A percentile compares a stretch with the other conserved stretches of the same genome.
Conservation (phyloP, 192 early-diverging fungal species). For the Funneliformis geosporum region DNA sequence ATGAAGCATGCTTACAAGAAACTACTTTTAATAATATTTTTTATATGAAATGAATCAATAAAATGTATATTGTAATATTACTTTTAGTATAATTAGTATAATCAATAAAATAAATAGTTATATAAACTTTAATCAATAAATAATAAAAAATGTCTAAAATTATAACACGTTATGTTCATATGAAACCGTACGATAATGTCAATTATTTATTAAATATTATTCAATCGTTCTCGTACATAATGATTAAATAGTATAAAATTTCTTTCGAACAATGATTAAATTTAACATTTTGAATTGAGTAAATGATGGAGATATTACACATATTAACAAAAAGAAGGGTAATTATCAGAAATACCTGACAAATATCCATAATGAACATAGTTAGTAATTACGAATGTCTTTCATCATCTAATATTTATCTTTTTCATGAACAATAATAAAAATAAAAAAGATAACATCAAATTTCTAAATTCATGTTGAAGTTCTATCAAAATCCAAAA, state of each 20-base stretch:
- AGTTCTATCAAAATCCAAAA: not conserved
- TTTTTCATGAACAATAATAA: not conserved
- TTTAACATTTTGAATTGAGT: not conserved
- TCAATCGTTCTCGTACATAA: not conserved
- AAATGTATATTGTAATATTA: no score
- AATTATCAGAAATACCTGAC: not conserved
- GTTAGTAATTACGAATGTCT: not conserved
- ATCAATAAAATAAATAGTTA: no score
- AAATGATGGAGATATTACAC: not conserved
- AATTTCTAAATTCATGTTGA: not conserved
- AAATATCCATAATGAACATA: not conserved
- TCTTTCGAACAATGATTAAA: not conserved
- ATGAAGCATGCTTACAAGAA: no score
- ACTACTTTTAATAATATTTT: no score
- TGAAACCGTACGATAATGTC: no score
- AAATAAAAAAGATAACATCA: not conserved
- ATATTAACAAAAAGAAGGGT: not conserved
- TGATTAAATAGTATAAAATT: no score
- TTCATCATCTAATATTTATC: not conserved
- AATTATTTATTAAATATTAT: no score
- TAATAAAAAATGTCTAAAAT: no score
- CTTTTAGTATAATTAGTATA: no score
- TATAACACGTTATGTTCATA: no score
- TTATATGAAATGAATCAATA: no score
- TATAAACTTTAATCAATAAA: no score